Base-by-base conservation (phyloP, 2,329 filamentous ascomycete species). In the Parasarocladium wereldwijsianum region DNA sequence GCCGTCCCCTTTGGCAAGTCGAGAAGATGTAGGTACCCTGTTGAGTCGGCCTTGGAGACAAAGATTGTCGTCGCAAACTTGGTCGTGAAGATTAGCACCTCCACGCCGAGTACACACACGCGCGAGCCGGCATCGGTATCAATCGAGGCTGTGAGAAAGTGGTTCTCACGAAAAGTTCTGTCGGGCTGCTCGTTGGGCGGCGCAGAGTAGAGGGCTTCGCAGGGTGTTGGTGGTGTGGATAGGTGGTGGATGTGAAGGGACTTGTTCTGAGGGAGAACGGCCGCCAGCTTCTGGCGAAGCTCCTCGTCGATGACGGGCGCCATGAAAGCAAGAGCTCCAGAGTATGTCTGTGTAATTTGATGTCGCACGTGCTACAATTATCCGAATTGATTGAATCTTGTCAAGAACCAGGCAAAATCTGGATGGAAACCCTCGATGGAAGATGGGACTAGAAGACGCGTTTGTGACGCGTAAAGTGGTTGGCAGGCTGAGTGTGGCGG, bases 11-110 rank as follows among this genome's bases (percentile, higher is more conserved):
- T 67, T 11, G 75, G 68, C 0, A 81, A 58, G 12, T 68, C 57
- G 20, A 86, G 58, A 2, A 78, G 61, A 40, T 75, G 62, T 8
- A 94, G 58, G 47, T 84, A 92, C 15, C 92, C 90, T 0, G 87
- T 94, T 8, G 90, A 94, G 56, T 98, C 90, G 28, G 90, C 90
- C 54, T 98, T 98, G 38, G 86, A 87, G 15, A 98, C 78, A 50
- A 98, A 98, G 32, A 96, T 67, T 4, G 82, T 94, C 2, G 80
- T 93, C 15, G 84, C 69, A 42, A 70, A 68, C 26, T 70, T 68
- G 0, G 86, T 93, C 1, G 75, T 80, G 54, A 92, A 98, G 36
- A 98, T 69, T 42, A 90, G 66, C 30, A 94, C 64, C 49, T 98
- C 90, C 38, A 98, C 66, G 11, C 80, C 87, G 34, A 93, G 76